Percentiles rank a stretch among this genome's conserved stretches.
Conservation (phyloP, 2,329 filamentous ascomycete species). For the Xylaria sp. region DNA sequence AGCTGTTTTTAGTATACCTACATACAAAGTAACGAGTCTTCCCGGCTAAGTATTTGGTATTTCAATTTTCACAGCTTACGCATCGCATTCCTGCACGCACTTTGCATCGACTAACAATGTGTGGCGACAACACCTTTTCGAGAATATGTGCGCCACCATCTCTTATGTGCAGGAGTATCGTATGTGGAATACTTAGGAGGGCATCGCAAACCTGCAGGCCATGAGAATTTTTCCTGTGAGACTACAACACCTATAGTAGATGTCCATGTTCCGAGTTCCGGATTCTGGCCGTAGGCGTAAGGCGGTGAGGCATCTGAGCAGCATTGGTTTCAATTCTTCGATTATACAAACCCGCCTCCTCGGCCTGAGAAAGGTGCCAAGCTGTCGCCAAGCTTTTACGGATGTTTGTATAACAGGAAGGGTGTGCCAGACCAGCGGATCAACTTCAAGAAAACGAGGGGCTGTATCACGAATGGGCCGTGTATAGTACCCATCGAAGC, state of each 20-base stretch:
- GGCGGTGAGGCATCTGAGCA: slow-evolving; percentile 25
- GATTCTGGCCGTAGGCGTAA: slow-evolving; percentile 2
- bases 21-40: slow-evolving; percentile 4
- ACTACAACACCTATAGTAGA: slow-evolving; percentile 1
- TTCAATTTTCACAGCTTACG: slow-evolving; percentile 25
- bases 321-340: slow-evolving; percentile 20
- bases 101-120: slow-evolving; percentile 20
- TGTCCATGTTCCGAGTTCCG: slow-evolving; percentile 16
- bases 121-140: background rate
- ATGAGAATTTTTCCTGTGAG: slow-evolving; percentile 7
- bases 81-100: slow-evolving; percentile 16
- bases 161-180: slow-evolving; percentile 18
- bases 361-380: slow-evolving; percentile 17
- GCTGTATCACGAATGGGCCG: slow-evolving; percentile 15
- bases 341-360: slow-evolving; percentile 4
- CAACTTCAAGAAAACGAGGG: slow-evolving; percentile 31
- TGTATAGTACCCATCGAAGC: slow-evolving; percentile 19
- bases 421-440: slow-evolving; percentile 29
- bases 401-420: slow-evolving; percentile 22
- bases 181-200: background rate
- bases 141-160: slow-evolving; percentile 17
- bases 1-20: background rate
- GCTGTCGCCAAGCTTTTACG: slow-evolving; percentile 23
- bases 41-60: slow-evolving; percentile 1
- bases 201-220: slow-evolving; percentile 21